Evolutionary conservation across 2,329 filamentous ascomycete species (phyloP).

Genomic region (Fusarium phyllophilum): DNA sequence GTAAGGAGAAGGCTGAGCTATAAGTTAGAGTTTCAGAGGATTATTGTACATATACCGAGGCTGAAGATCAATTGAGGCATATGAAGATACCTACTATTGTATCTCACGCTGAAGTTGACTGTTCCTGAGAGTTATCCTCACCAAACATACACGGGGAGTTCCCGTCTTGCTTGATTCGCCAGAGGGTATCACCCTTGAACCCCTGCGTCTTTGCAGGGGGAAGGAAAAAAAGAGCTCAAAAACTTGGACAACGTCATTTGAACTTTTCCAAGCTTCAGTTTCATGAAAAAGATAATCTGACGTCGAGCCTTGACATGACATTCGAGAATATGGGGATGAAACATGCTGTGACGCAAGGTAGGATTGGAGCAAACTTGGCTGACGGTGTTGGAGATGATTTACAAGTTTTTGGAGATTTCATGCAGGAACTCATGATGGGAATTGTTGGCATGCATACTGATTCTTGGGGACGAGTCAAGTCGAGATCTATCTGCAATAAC

Average conservation of each 20-base stretch:
- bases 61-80: background rate
- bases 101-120: background rate
- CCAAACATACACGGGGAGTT: background rate
- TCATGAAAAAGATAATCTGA: background rate
- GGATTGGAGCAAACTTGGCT: background rate
- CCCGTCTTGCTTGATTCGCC: background rate
- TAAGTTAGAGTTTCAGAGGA: background rate
- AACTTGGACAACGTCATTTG: slow-evolving; percentile 18
- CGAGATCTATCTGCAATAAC: background rate
- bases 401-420: background rate
- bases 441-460: background rate
- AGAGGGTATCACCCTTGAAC: background rate
- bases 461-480: too few relatives aligned
- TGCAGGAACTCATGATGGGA: background rate
- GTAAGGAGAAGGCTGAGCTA: slow-evolving; percentile 3
- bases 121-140: background rate
- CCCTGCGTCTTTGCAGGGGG: slow-evolving; percentile 3
- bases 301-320: background rate
- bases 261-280: background rate
- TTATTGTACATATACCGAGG: slow-evolving; percentile 3
- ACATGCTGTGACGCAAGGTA: slow-evolving; percentile 5
- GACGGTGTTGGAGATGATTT: background rate
- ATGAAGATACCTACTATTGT: background rate
- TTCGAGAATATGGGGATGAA: background rate
- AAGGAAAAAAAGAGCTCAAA: background rate